A percentile compares a stretch with the other conserved stretches of the same genome.
These are phyloP conservation scores for Colletotrichum chlorophyti DNA, from an alignment of 2,329 filamentous ascomycete species.

Conservation along the genomic window DNA sequence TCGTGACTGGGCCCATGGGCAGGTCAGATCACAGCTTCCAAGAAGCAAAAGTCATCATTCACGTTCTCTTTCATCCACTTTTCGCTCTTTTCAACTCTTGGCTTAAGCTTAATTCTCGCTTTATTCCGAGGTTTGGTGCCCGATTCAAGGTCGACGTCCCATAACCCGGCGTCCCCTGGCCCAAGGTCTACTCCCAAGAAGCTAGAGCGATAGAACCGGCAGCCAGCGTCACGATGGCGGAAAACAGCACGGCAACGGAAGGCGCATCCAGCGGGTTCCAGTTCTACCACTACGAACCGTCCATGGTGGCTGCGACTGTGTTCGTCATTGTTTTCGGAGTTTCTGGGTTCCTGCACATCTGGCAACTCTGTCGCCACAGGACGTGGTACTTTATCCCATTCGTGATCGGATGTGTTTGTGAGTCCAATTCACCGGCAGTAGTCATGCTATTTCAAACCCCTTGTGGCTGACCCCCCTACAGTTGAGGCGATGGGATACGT, in stretches of 20 bases:
- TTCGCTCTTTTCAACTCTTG: no score
- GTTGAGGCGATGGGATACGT: constrained; percentile 59
- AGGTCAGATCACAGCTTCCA: no score
- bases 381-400: constrained; percentile 63
- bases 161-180: no score
- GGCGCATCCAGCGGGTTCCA: constrained; percentile 21
- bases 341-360: constrained; percentile 46
- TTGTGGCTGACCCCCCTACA: constrained; percentile 28
- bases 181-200: no score
- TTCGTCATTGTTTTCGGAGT: constrained; percentile 49
- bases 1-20: no score
- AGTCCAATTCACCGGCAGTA: constrained; percentile 30
- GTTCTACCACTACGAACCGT: constrained; percentile 56
- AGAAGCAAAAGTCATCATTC: no score
- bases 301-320: constrained; percentile 47
- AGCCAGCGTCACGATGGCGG: not conserved
- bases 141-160: no score
- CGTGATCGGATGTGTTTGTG: constrained; percentile 59
- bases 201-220: no score
- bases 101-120: no score
- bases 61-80: no score
- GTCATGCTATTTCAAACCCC: not conserved
- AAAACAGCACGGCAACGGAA: constrained; percentile 8
- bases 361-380: constrained; percentile 45
- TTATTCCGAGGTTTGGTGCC: no score